Base-by-base conservation (phyloP, 1,284 basidiomycete genomes). In the Marasmius fiardii region DNA sequence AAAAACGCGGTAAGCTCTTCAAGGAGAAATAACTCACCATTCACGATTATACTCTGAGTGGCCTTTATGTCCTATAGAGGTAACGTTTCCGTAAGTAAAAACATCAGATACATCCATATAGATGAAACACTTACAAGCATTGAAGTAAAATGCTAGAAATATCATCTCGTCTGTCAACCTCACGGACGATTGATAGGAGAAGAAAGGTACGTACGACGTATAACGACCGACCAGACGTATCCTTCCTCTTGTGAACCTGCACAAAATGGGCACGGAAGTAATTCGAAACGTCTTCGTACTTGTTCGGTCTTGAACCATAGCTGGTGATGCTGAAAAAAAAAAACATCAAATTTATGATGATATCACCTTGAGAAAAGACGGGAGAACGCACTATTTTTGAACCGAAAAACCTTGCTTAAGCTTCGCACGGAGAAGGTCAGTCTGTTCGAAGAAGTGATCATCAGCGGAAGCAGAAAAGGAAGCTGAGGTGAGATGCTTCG, bases 231-330 rank as follows among this genome's bases (percentile, higher is more conserved):
- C 76, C 75, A 5, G 79, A 77, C 26, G 77, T 70, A 64, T 88
- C 86, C 61, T 85, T 84, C 60, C 81, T 77, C 63, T 79, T 75
- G 67, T 91, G 87, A 20, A 83, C 83, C 63, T 88, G 86, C 43
- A 85, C 73, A 65, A 91, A 91, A 65, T 92, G 90, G 24, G 86
- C 82, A 35, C 85, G 81, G 73, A 92, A 92, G 66, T 92, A 92
- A 57, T 86, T 82, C 49, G 87, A 80, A 16, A 86, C 89, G 43
- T 82, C 82, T 60, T 85, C 81, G 66, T 77, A 90, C 52, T 76
- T 81, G 63, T 92, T 92, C 47, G 85, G 79, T 53, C 90, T 74
- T 59, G 88, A 79, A 6, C 86, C 88, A 64, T 87, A 92, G 53
- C 88, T 90, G 41, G 86, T 88, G 68, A 92, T 90, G 68, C 88